Percentiles rank a stretch among this genome's conserved stretches.
Evolutionary conservation across 495 filamentous ascomycete species (phyloP).

Genomic region (Chaetomium cochliodes): DNA sequence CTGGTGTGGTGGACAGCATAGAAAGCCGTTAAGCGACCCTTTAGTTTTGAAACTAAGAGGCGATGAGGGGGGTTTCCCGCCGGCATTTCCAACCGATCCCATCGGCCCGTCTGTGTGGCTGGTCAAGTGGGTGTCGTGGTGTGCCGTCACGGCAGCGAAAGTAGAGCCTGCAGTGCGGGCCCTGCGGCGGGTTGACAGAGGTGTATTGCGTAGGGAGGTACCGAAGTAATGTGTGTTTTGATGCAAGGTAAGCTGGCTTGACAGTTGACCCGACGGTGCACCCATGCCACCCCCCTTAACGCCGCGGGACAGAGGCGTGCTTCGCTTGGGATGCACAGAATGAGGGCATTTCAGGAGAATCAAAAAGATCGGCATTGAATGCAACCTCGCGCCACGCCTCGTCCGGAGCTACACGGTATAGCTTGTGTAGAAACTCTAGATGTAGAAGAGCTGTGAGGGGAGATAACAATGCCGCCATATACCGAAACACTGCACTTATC

Average conservation of each 20-base stretch:
- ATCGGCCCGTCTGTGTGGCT: too few relatives aligned
- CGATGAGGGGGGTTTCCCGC: too few relatives aligned
- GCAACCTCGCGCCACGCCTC: background rate
- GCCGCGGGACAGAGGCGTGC: background rate
- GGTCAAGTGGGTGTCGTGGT: background rate
- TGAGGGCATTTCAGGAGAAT: too few relatives aligned
- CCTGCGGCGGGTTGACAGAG: too few relatives aligned
- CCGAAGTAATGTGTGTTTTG: too few relatives aligned
- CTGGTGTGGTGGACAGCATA: too few relatives aligned
- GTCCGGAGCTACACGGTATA: background rate
- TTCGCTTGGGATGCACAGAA: background rate
- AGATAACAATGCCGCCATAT: constrained; percentile 3
- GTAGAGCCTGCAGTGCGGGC: too few relatives aligned
- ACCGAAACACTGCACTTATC: background rate
- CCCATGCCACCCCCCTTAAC: background rate
- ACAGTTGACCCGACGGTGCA: background rate
- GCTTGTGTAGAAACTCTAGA: background rate
- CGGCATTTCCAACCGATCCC: too few relatives aligned
- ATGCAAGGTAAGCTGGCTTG: background rate
- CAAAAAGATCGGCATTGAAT: background rate
- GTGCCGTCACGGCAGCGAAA: background rate
- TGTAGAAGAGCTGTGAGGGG: background rate
- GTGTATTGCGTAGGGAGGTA: too few relatives aligned
- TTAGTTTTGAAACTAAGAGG: too few relatives aligned
- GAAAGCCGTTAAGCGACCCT: too few relatives aligned